Conservation (phyloP, 768 basidiomycete genomes). For the Gloeopeniophorella convolvens region DNA sequence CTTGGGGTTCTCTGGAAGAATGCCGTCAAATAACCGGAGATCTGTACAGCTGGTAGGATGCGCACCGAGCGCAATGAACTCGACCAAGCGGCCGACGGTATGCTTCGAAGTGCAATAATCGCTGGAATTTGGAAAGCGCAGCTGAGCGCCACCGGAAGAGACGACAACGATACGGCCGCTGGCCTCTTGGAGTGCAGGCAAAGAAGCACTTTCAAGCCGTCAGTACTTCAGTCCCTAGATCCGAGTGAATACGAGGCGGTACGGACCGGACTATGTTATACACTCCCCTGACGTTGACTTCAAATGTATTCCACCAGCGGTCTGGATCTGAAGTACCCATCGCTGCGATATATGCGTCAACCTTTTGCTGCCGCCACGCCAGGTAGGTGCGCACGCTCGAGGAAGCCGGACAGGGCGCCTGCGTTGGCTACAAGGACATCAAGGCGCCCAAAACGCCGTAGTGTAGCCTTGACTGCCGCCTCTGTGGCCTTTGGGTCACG, state of each 20-base stretch:
- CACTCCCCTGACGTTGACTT: not conserved
- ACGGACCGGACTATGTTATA: constrained; percentile 12
- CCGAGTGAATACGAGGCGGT: too few relatives aligned
- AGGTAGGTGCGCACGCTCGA: too few relatives aligned
- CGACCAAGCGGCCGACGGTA: too few relatives aligned
- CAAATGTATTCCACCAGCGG: not conserved
- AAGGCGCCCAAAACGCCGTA: too few relatives aligned
- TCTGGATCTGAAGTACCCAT: not conserved
- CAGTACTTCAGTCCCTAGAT: not conserved
- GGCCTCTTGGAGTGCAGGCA: not conserved
- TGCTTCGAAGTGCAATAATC: too few relatives aligned
- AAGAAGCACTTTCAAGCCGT: not conserved
- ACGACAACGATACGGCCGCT: not conserved
- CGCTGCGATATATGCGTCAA: constrained; percentile 21
- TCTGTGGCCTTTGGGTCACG: constrained; percentile 20
- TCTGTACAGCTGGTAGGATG: too few relatives aligned
- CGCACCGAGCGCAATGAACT: too few relatives aligned
- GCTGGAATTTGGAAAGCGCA: too few relatives aligned
- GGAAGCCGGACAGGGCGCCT: too few relatives aligned
- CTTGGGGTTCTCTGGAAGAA: not conserved
- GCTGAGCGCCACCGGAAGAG: too few relatives aligned
- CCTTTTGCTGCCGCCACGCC: constrained; percentile 21
- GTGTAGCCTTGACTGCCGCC: constrained; percentile 22
- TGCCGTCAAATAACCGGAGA: too few relatives aligned
- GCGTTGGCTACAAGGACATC: too few relatives aligned